Evolutionary conservation across 1,139 yeast species (phyloP).

Genomic region (Torulaspora globosa): DNA sequence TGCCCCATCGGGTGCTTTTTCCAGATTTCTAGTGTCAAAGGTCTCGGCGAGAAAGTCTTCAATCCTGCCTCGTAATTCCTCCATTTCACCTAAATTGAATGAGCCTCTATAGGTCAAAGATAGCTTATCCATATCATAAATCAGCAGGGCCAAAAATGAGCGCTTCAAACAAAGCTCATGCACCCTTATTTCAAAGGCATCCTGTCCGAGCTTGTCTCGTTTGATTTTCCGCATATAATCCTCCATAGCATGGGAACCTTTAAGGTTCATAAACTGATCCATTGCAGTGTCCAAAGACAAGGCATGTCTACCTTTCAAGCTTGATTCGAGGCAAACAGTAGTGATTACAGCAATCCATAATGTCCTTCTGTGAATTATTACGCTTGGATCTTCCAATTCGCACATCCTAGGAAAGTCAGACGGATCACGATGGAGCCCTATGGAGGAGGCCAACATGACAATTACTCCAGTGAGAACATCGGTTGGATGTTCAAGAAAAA

Average conservation of each 20-base stretch:
- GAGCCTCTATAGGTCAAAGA: constrained; percentile 20
- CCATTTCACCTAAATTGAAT: constrained; percentile 21
- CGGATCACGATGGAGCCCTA: constrained; percentile 37
- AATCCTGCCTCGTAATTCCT: constrained; percentile 18
- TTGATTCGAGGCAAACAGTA: constrained; percentile 27
- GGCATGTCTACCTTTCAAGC: constrained; percentile 29
- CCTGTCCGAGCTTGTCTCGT: constrained; percentile 19
- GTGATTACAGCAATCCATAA: constrained; percentile 30
- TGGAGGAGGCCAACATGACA: constrained; percentile 29
- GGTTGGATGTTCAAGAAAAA: constrained; percentile 34
- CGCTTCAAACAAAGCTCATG: constrained; percentile 27
- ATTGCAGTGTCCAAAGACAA: constrained; percentile 19
- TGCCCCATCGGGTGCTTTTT: constrained; percentile 5
- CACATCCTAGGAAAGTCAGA: constrained; percentile 25
- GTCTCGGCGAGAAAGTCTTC: constrained; percentile 17
- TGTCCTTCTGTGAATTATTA: constrained; percentile 30
- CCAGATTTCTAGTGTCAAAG: constrained; percentile 15
- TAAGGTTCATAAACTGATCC: constrained; percentile 21
- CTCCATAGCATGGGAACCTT: constrained; percentile 19
- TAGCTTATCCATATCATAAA: constrained; percentile 26
- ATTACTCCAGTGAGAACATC: constrained; percentile 30
- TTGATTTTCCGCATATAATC: constrained; percentile 24
- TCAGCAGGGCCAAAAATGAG: constrained; percentile 25
- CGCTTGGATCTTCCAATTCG: constrained; percentile 21
- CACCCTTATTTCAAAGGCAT: constrained; percentile 14